These are phyloP conservation scores for Prinsepia uniflora DNA, from an alignment of 306 rosid genomes.

Conservation along the genomic window DNA sequence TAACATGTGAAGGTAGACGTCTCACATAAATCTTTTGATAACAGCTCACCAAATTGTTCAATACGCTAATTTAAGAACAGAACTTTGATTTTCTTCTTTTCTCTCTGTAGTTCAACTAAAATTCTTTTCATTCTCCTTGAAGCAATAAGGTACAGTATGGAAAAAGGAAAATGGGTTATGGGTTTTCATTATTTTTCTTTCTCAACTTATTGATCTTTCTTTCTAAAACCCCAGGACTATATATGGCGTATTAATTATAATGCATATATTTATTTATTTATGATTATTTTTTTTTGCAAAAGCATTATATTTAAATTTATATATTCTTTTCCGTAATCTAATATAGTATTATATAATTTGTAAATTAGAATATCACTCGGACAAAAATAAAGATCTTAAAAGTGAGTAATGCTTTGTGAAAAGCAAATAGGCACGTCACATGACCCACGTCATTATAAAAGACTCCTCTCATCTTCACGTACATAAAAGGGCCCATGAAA, in stretches of 20 bases:
- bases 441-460: slow-evolving; percentile 32
- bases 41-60: background rate
- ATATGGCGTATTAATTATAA: no score
- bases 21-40: background rate
- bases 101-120: no score
- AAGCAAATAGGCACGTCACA: slow-evolving; percentile 37
- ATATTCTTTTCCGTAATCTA: no score
- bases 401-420: slow-evolving; percentile 27
- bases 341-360: no score
- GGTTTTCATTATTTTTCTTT: background rate
- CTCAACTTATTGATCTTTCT: background rate
- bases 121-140: background rate
- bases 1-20: background rate
- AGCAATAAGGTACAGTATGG: slow-evolving; percentile 16
- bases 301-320: no score
- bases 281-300: no score
- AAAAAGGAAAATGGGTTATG: background rate
- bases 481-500: slow-evolving; percentile 65
- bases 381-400: no score
- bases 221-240: background rate
- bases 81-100: background rate
- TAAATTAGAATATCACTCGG: no score
- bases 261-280: no score
- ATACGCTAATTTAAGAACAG: background rate
- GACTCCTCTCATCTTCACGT: slow-evolving; percentile 45